Percentiles rank a stretch among this genome's conserved stretches.
Conservation (phyloP, 1,284 basidiomycete genomes). For the Heterobasidion irregulare region DNA sequence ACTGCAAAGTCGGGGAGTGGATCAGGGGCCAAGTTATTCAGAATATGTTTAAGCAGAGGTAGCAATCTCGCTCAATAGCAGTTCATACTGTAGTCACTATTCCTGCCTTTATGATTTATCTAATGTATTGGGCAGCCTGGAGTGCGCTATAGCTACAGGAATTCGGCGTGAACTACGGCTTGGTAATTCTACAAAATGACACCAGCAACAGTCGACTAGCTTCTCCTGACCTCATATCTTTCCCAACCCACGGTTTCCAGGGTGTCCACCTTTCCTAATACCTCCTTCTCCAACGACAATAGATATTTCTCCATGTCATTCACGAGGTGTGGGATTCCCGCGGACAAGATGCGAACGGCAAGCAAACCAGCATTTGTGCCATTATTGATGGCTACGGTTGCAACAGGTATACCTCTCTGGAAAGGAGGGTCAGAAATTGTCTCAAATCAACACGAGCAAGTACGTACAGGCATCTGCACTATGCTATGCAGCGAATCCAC, state of each 20-base stretch:
- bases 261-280: slow-evolving; percentile 75
- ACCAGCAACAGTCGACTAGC: no score
- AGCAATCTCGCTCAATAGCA: neutral
- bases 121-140: no score
- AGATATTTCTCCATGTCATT: slow-evolving; percentile 74
- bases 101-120: no score
- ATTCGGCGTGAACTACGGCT: no score
- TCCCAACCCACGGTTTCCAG: slow-evolving; percentile 85
- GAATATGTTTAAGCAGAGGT: neutral
- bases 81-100: neutral
- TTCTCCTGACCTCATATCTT: slow-evolving; percentile 49
- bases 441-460: slow-evolving; percentile 1
- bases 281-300: slow-evolving; percentile 72
- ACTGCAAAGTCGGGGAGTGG: slow-evolving; percentile 31
- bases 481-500: slow-evolving; percentile 97
- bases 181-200: no score
- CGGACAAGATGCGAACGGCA: slow-evolving; percentile 82
- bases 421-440: neutral
- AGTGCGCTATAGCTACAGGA: no score
- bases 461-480: slow-evolving; percentile 94
- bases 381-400: slow-evolving; percentile 97
- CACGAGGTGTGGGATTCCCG: slow-evolving; percentile 63
- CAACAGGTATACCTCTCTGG: slow-evolving; percentile 92
- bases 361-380: slow-evolving; percentile 90
- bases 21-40: slow-evolving; percentile 15